Evolutionary conservation across 768 basidiomycete genomes (phyloP).

Genomic region (Rhizopogon rudus): DNA sequence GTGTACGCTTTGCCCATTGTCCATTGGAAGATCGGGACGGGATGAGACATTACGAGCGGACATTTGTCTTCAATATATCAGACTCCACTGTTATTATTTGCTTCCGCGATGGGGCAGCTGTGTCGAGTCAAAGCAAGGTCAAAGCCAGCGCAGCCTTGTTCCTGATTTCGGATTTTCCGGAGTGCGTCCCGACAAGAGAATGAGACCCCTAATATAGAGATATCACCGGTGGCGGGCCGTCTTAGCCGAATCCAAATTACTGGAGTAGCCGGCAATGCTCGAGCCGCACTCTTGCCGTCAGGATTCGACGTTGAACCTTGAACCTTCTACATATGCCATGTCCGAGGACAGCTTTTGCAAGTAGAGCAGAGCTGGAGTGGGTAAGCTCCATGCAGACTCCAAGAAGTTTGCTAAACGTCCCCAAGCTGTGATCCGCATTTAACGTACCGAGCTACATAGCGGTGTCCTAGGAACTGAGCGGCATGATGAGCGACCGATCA

Average conservation of each 20-base stretch:
- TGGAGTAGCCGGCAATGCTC: background rate
- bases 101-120: background rate
- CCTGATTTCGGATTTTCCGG: background rate
- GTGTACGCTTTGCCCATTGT: background rate
- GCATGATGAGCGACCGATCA: background rate
- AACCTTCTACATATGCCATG: background rate
- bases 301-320: background rate
- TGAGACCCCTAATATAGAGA: background rate
- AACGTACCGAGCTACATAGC: background rate
- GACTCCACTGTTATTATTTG: background rate
- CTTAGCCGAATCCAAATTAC: background rate
- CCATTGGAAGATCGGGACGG: background rate
- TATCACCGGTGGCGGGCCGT: background rate
- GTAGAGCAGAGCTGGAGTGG: background rate
- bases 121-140: background rate
- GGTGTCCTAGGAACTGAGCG: background rate
- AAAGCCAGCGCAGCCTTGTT: background rate
- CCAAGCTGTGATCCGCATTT: background rate
- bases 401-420: background rate
- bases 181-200: background rate
- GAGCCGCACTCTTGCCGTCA: background rate
- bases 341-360: background rate
- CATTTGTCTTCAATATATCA: background rate
- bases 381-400: background rate
- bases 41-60: background rate